These are phyloP conservation scores for Stagonosporopsis cucurbitacearum DNA, from an alignment of 2,329 filamentous ascomycete species.

Conservation along the genomic window DNA sequence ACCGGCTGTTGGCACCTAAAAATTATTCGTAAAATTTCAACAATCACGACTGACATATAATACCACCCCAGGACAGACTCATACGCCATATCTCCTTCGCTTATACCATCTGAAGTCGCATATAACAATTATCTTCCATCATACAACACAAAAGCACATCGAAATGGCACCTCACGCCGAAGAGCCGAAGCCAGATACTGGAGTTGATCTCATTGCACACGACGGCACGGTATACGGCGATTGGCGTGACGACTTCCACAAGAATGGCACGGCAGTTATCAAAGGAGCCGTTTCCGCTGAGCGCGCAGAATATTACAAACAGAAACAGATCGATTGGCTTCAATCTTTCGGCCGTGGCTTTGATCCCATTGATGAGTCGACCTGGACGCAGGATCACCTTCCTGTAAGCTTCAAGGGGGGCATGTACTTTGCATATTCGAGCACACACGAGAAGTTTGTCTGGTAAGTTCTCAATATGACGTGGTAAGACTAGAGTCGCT, in stretches of 20 bases:
- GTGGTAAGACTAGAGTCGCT: background rate
- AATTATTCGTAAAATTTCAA: background rate
- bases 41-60: background rate
- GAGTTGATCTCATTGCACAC: conserved; percentile 26
- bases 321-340: conserved; percentile 53
- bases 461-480: conserved; percentile 49
- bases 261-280: conserved; percentile 52
- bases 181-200: conserved; percentile 22
- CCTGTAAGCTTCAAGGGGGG: conserved; percentile 53
- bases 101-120: background rate
- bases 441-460: conserved; percentile 51
- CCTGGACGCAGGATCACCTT: conserved; percentile 48
- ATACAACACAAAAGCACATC: background rate
- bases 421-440: conserved; percentile 52
- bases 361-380: conserved; percentile 42
- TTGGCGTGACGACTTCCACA: conserved; percentile 53
- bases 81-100: background rate
- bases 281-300: conserved; percentile 51
- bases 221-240: conserved; percentile 31
- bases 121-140: background rate
- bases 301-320: conserved; percentile 49
- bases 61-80: background rate
- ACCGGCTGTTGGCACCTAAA: background rate
- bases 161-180: conserved; percentile 29
- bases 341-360: conserved; percentile 52